A percentile compares a stretch with the other conserved stretches of the same genome.
Evolutionary conservation across 805 yeast species (phyloP).

Genomic region (Citeromyces nyonsensis): DNA sequence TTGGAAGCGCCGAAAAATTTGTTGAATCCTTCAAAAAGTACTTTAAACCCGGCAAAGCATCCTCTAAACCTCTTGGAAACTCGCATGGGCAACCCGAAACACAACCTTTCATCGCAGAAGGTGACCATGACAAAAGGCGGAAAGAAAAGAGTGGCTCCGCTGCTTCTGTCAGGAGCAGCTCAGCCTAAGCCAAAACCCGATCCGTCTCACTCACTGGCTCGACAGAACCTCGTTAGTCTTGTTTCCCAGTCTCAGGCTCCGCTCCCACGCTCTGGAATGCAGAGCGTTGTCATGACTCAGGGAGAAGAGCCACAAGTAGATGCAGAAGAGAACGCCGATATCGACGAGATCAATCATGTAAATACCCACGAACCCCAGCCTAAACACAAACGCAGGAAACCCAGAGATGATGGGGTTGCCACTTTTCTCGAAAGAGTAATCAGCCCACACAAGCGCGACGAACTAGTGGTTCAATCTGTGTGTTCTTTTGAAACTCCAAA

Average conservation of each 20-base stretch:
- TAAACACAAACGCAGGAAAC: conserved; percentile 6
- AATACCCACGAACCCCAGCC: conserved; percentile 8
- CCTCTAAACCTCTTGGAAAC: conserved; percentile 9
- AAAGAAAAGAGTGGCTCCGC: conserved; percentile 61
- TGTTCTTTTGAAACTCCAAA: neutral
- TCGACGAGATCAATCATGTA: conserved; percentile 27
- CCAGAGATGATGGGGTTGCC: conserved; percentile 15
- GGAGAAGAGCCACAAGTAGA: conserved; percentile 17
- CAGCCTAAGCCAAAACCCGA: conserved; percentile 9
- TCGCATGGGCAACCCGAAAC: conserved; percentile 2
- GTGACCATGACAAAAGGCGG: conserved; percentile 63
- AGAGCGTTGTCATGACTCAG: conserved; percentile 46
- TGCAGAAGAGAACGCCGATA: conserved; percentile 10
- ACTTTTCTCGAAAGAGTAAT: conserved; percentile 15
- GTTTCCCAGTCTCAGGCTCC: conserved; percentile 3
- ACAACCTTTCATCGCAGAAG: conserved; percentile 18
- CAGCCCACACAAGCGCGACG: conserved; percentile 14
- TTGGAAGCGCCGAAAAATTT: conserved; percentile 10
- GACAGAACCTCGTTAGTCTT: conserved; percentile 24
- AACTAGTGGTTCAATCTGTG: conserved; percentile 18
- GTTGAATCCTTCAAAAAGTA: conserved; percentile 7
- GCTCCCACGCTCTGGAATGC: conserved; percentile 51
- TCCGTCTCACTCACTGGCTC: conserved; percentile 13
- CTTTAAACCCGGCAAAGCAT: conserved; percentile 13
- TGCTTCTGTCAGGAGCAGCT: conserved; percentile 34